Conservation (phyloP, 2,329 filamentous ascomycete species). For the Pseudocercospora macadamiae region DNA sequence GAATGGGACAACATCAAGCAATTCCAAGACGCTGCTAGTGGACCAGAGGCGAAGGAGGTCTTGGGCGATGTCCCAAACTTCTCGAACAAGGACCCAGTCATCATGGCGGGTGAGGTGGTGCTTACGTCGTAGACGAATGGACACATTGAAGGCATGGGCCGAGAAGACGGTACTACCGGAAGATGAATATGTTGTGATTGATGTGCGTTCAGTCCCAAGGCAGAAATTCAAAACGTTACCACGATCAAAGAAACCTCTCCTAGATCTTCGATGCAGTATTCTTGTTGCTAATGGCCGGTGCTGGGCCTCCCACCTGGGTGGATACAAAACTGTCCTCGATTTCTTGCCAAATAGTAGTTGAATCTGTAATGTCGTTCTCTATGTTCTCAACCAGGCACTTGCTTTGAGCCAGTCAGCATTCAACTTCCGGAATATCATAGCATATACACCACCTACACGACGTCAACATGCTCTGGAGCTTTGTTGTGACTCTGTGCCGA, state of each 20-base stretch:
- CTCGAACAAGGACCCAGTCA: slow-evolving; percentile 38
- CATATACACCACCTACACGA: slow-evolving; percentile 23
- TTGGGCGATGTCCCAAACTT: slow-evolving; percentile 42
- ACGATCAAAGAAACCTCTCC: too few species aligned
- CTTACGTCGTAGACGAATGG: slow-evolving; percentile 11
- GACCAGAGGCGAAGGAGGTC: slow-evolving; percentile 30
- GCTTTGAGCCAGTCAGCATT: slow-evolving; percentile 12
- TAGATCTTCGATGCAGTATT: not conserved
- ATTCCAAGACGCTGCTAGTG: slow-evolving; percentile 33
- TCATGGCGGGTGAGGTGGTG: slow-evolving; percentile 36
- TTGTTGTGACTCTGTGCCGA: slow-evolving; percentile 23
- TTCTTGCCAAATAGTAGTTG: slow-evolving; percentile 34
- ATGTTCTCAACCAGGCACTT: slow-evolving; percentile 24
- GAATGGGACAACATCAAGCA: slow-evolving; percentile 35
- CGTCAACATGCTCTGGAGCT: slow-evolving; percentile 29
- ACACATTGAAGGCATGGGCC: too few species aligned
- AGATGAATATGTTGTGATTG: too few species aligned
- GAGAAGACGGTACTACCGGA: not conserved
- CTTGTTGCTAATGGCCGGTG: too few species aligned
- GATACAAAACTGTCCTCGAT: slow-evolving; percentile 36
- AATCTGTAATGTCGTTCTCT: slow-evolving; percentile 19
- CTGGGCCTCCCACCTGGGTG: slow-evolving; percentile 9
- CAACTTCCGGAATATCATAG: not conserved
- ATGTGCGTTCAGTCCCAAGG: too few species aligned
- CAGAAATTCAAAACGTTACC: too few species aligned